Conservation (phyloP, 2,329 filamentous ascomycete genomes). For the Cytospora mali region DNA sequence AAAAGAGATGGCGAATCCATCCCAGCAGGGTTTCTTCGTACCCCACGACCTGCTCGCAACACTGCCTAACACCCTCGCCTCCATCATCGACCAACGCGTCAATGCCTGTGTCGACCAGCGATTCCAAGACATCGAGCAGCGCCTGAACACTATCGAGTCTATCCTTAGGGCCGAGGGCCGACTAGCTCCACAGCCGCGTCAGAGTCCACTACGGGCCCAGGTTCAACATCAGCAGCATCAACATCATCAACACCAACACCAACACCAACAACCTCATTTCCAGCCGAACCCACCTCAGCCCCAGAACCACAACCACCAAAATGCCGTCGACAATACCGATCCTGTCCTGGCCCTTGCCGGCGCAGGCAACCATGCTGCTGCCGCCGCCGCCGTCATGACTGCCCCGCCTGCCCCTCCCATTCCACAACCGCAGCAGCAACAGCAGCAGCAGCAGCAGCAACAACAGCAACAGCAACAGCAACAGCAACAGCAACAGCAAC, state of each 20-base stretch:
- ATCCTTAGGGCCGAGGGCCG: constrained; percentile 26
- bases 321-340: constrained; percentile 26
- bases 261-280: constrained; percentile 23
- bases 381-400: constrained; percentile 15
- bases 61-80: constrained; percentile 26
- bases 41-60: constrained; percentile 23
- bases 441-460: constrained; percentile 14
- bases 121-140: constrained; percentile 26
- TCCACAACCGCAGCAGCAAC: constrained; percentile 16
- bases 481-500: constrained; percentile 18
- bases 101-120: constrained; percentile 25
- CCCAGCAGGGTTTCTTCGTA: constrained; percentile 26
- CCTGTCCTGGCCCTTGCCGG: constrained; percentile 28
- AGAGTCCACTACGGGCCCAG: constrained; percentile 24
- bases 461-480: constrained; percentile 17
- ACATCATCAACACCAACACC: constrained; percentile 17
- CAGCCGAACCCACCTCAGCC: constrained; percentile 20
- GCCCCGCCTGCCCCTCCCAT: constrained; percentile 22
- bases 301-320: constrained; percentile 18
- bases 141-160: constrained; percentile 22
- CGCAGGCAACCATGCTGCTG: constrained; percentile 14
- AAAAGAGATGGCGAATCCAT: constrained; percentile 25
- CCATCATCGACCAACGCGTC: constrained; percentile 28
- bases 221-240: constrained; percentile 22
- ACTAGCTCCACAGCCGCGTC: constrained; percentile 22